A percentile compares a stretch with the other conserved stretches of the same genome.
Evolutionary conservation across 345 rosid genomes (phyloP).

Genomic region (Gynandropsis gynandra): DNA sequence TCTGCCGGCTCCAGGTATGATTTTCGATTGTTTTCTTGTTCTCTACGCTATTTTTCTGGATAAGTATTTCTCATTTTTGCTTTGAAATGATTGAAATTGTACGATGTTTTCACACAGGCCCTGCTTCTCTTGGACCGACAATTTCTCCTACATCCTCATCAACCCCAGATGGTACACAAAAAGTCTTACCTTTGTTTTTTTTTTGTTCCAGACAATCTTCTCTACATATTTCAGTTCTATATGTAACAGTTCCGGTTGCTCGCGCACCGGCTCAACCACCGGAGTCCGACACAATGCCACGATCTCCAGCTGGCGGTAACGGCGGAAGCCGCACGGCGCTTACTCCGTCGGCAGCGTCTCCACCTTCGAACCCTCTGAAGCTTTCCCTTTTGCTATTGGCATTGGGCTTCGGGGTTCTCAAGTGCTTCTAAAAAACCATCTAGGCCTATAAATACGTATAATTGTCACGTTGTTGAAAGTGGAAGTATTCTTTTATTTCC

Average conservation of each 20-base stretch:
- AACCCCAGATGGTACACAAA: conserved; percentile 19
- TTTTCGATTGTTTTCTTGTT: neutral
- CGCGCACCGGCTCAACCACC: conserved; percentile 44
- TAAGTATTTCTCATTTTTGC: no score
- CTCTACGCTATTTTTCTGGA: no score
- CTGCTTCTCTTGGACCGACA: conserved; percentile 9
- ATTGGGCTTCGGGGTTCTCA: conserved; percentile 30
- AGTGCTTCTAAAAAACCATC: conserved; percentile 15
- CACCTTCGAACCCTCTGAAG: conserved; percentile 42
- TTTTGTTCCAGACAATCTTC: neutral
- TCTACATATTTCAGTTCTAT: neutral
- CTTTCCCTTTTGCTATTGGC: conserved; percentile 38
- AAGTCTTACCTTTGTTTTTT: neutral
- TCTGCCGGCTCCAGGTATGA: conserved; percentile 72
- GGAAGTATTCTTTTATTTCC: no score
- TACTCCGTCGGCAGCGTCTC: conserved; percentile 37
- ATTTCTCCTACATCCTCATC: conserved; percentile 8
- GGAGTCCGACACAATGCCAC: conserved; percentile 35
- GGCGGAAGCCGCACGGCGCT: neutral
- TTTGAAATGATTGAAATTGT: neutral
- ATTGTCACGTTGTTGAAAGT: neutral
- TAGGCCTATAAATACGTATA: neutral
- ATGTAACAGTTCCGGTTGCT: conserved; percentile 29
- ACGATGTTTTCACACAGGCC: conserved; percentile 5
- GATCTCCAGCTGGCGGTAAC: conserved; percentile 34